A percentile compares a stretch with the other conserved stretches of the same genome.
Evolutionary conservation across 495 filamentous ascomycete genomes (phyloP).

Genomic region (Daldinia vernicosa): DNA sequence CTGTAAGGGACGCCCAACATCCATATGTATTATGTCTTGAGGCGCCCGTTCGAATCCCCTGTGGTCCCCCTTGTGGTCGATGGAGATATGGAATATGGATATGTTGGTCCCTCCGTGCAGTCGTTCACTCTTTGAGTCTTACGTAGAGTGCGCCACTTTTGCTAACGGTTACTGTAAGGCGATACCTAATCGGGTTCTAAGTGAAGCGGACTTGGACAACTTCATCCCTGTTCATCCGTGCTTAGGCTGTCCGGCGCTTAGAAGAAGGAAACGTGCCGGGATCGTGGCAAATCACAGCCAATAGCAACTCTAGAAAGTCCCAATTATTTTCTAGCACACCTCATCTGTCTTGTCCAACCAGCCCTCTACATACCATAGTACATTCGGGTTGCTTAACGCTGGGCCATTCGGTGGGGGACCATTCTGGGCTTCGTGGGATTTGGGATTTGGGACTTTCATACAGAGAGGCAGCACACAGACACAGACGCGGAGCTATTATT

Average conservation of each 20-base stretch:
- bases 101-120: constrained; percentile 38
- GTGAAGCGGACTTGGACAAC: constrained; percentile 25
- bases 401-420: constrained; percentile 35
- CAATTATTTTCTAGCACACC: constrained; percentile 34
- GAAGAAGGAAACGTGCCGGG: constrained; percentile 34
- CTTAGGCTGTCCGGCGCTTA: constrained; percentile 46
- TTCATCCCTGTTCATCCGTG: constrained; percentile 24
- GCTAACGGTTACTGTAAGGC: constrained; percentile 36
- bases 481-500: constrained; percentile 51
- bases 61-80: constrained; percentile 25
- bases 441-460: constrained; percentile 38
- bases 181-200: constrained; percentile 39
- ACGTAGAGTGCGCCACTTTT: constrained; percentile 33
- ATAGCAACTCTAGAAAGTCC: constrained; percentile 31
- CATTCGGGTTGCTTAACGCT: constrained; percentile 51
- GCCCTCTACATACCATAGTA: no score
- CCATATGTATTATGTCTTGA: constrained; percentile 21
- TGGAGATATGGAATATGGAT: constrained; percentile 3
- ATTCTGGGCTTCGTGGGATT: constrained; percentile 42
- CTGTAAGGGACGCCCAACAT: constrained; percentile 31
- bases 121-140: constrained; percentile 27
- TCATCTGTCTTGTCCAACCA: constrained; percentile 50
- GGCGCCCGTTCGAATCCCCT: constrained; percentile 13
- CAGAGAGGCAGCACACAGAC: constrained; percentile 13
- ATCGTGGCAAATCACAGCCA: constrained; percentile 31